Base-by-base conservation (phyloP, 2,329 filamentous ascomycete genomes). In the Fusarium devonianum region DNA sequence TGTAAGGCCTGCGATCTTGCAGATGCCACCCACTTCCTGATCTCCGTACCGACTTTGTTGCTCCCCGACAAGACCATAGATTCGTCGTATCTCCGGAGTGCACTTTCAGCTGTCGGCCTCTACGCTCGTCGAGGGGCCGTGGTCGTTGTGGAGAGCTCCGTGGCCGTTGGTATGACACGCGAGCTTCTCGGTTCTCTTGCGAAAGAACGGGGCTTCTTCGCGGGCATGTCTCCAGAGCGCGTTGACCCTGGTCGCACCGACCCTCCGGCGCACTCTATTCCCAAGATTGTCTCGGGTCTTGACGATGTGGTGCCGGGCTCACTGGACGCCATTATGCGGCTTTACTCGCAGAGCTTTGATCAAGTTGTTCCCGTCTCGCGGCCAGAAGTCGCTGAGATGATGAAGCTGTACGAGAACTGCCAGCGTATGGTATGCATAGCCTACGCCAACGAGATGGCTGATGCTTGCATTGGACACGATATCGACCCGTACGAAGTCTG, bases 381-480 rank as follows among this genome's bases (percentile, higher is more conserved):
- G 21, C 79, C 80, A 2, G 80, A 83, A 58, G 78, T 81, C 1
- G 80, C 80, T 2, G 80, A 83, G 64, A 82, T 83, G 78, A 79
- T 75, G 53, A 83, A 83, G 66, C 67, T 83, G 10, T 83, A 81
- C 59, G 80, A 83, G 51, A 83, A 83, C 61, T 83, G 80, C 60
- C 78, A 82, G 61, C 72, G 80, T 2, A 82, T 81, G 75, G 68
- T 83, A 10, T 73, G 73, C 58, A 80, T 81, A 23, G 78, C 80
- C 1, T 83, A 78, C 46, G 78, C 74, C 46, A 82, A 82, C 56
- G 80, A 83, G 53, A 81, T 83, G 76, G 78, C 79, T 1, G 78
- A 82, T 54, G 79, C 80, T 6, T 82, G 78, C 43, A 42, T 65
- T 7, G 51, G 66, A 1, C 72, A 76, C 35, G 70, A 62, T 17